Evolutionary conservation across 2,329 filamentous ascomycete genomes (phyloP), one percentile per base, ranked within the genome.

Genomic region (Didymella pomorum): DNA sequence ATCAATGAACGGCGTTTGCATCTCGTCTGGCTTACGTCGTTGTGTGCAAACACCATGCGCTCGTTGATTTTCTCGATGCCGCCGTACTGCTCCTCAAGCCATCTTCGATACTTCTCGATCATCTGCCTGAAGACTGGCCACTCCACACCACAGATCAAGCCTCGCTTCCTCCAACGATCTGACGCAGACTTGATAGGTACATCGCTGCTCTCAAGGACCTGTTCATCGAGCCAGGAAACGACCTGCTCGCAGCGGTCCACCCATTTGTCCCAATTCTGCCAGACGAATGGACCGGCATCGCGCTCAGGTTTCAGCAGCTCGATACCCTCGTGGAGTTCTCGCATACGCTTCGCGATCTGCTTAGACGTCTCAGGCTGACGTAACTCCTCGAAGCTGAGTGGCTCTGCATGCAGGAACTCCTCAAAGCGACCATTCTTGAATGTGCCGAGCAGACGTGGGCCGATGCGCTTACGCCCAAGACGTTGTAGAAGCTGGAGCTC

Each of bases 341-440:
- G 86, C 92, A 99, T 97, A 49, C 95, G 91, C 82, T 98, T 98
- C 12, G 95, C 94, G 71, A 99, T 99, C 73, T 97, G 91, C 71
- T 86, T 90, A 31, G 91, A 96, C 0, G 92, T 97, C 48, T 92
- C 91, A 0, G 91, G 86, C 29, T 91, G 86, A 35, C 92, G 89
- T 44, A 99, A 79, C 65, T 96, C 91, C 25, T 85, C 82, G 0
- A 89, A 84, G 0, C 89, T 94, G 41, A 99, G 84, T 0, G 95
- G 89, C 35, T 87, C 86, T 0, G 95, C 93, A 72, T 97, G 87
- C 74, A 97, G 91, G 73, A 89, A 98, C 75, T 99, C 90, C 78
- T 99, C 95, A 66, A 99, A 99, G 5, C 95, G 90, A 10, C 95
- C 95, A 71, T 99, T 99, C 52, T 84, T 86, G 76, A 99, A 99